A percentile compares a stretch with the other conserved stretches of the same genome.
phyloP scores from a whole-genome alignment of 495 filamentous ascomycete species.

The Lichina pygmaea region DNA sequence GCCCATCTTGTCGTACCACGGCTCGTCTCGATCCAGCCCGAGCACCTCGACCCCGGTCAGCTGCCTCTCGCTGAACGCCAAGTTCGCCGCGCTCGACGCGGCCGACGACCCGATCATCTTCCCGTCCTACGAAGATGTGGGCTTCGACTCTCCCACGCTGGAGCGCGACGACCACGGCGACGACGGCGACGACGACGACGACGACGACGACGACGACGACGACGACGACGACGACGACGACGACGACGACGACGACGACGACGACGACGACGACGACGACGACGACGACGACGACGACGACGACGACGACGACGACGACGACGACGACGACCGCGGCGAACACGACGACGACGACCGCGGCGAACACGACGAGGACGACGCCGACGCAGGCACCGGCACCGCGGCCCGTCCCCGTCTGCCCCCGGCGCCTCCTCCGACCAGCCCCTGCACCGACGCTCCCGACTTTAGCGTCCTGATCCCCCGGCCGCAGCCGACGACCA shows the following conservation, averaged over 20 bases:
- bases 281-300: background rate
- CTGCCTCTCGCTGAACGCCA: slow-evolving; percentile 5
- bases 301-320: background rate
- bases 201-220: background rate
- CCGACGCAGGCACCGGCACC: no score
- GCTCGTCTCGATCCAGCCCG: background rate
- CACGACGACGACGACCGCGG: background rate
- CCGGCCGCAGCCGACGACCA: slow-evolving; percentile 9
- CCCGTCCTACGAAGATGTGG: slow-evolving; percentile 27
- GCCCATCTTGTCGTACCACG: background rate
- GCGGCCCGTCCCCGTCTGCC: no score
- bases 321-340: no score
- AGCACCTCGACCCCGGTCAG: slow-evolving; percentile 10
- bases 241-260: background rate
- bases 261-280: background rate
- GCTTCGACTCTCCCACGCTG: background rate
- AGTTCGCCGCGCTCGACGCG: background rate
- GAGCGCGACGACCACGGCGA: no score
- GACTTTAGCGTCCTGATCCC: slow-evolving; percentile 4
- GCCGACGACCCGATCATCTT: slow-evolving; percentile 28
- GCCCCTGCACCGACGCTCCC: slow-evolving; percentile 10
- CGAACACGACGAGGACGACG: background rate
- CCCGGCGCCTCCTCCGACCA: slow-evolving; percentile 12
- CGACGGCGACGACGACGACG: background rate
- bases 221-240: background rate